Base-by-base conservation (phyloP, 73 alveolate species). In the Breviolum minutum region DNA sequence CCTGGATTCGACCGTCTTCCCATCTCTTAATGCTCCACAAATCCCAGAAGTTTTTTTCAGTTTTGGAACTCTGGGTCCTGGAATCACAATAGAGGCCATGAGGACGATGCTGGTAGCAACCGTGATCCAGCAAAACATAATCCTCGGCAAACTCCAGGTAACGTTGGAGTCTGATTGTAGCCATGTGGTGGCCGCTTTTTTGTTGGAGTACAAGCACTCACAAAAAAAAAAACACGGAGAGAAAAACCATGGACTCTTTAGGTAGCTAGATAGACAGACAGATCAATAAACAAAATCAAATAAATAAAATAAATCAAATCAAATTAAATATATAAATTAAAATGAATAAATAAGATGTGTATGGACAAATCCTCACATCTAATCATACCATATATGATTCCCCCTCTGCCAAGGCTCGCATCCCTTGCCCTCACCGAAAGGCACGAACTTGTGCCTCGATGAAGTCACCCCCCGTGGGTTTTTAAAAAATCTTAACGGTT, bases 91-190 rank as follows among this genome's bases (percentile, higher is more conserved):
- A 91, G 30, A 91, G 74, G 89, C 97, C 97, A 26, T 73, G 85
- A 2, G 97, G 97, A 24, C 97, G 97, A 73, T 91, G 87, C 79
- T 91, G 97, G 73, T 73, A 91, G 77, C 97, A 91, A 32, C 89
- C 89, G 16, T 91, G 97, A 77, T 91, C 97, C 27, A 91, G 89
- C 77, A 91, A 24, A 29, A 91, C 97, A 60, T 91, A 61, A 40
- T 91, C 97, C 95, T 88, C 2, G 60, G 40, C 17, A 13, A 48
- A 22, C 16, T 14, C 16, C 82, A 13, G 82, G 9, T 40, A 40
- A 40, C 54, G 54, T 40, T 40, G 54, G 54, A 40, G 54, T 40
- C 54, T 40, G 54, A 40, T 40, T 40, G 54, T 3, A 0, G 54
- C 54, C 54, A 40, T 40, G 54, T 0, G 54, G 3, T 2, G 3